Percentiles rank a stretch among this genome's conserved stretches.
Evolutionary conservation across 345 rosid genomes (phyloP).

Genomic region (Nephelium lappaceum): DNA sequence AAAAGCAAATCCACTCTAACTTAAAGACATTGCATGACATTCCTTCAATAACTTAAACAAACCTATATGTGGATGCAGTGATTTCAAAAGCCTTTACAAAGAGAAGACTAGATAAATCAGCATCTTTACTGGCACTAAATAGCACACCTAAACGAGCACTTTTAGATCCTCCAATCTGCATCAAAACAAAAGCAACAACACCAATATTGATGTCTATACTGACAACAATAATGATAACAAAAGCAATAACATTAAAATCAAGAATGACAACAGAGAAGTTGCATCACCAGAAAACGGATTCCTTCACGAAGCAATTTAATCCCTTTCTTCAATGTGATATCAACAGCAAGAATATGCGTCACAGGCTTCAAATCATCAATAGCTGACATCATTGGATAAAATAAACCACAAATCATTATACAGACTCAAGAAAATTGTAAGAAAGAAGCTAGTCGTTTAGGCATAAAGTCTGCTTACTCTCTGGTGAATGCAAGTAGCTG

Average conservation of each 20-base stretch:
- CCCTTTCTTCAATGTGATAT: conserved; percentile 73
- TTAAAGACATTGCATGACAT: not conserved
- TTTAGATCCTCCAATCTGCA: conserved; percentile 83
- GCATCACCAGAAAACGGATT: conserved; percentile 75
- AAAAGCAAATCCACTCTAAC: conserved; percentile 16
- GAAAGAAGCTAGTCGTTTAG: conserved; percentile 15
- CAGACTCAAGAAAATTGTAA: conserved; percentile 23
- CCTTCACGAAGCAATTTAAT: conserved; percentile 86
- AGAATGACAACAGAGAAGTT: not conserved
- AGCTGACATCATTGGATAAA: conserved; percentile 52
- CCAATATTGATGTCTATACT: conserved; percentile 25
- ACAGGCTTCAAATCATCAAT: conserved; percentile 87
- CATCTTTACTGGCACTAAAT: conserved; percentile 55
- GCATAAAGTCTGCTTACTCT: conserved; percentile 57
- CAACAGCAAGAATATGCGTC: conserved; percentile 93
- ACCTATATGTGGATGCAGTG: conserved; percentile 79
- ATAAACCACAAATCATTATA: conserved; percentile 23
- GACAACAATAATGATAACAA: conserved; percentile 1
- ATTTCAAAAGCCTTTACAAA: conserved; percentile 69
- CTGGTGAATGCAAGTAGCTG: conserved; percentile 83
- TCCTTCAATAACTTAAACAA: conserved; percentile 31
- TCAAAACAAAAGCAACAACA: conserved; percentile 28
- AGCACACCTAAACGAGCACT: conserved; percentile 82
- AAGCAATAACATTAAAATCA: not conserved
- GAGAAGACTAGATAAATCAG: conserved; percentile 58